Conservation (phyloP, 2,329 filamentous ascomycete genomes). For the Emergomyces africanus region DNA sequence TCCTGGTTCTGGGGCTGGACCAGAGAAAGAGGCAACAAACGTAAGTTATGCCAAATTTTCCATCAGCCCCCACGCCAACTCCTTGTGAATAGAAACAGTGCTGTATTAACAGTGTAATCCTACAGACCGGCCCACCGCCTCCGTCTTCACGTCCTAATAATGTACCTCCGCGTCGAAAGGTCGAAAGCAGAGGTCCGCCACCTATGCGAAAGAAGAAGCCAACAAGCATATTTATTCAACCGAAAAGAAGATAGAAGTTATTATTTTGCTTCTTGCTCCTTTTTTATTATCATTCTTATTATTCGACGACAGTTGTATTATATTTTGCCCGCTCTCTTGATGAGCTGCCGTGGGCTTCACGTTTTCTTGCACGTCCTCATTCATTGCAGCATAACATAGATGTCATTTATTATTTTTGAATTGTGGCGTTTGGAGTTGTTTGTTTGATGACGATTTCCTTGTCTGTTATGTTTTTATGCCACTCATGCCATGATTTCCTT, state of each 20-base stretch:
- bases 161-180: constrained; percentile 5
- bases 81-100: not conserved
- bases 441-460: not conserved
- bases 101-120: not conserved
- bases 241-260: constrained; percentile 18
- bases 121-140: not conserved
- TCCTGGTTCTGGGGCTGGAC: not conserved
- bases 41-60: not conserved
- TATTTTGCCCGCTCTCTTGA: not conserved
- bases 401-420: not conserved
- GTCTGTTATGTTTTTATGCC: not conserved
- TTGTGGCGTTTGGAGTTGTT: not conserved
- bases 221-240: constrained; percentile 29
- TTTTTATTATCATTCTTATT: not conserved
- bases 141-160: not conserved
- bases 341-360: not conserved
- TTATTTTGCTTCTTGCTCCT: not conserved
- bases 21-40: not conserved
- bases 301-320: not conserved
- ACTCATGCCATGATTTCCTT: constrained; percentile 3
- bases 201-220: constrained; percentile 28
- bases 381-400: not conserved
- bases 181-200: constrained; percentile 16
- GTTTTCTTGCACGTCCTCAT: not conserved
- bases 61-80: not conserved